Conservation (phyloP, 1,284 basidiomycete species). For the Cutaneotrichosporon daszewskae region DNA sequence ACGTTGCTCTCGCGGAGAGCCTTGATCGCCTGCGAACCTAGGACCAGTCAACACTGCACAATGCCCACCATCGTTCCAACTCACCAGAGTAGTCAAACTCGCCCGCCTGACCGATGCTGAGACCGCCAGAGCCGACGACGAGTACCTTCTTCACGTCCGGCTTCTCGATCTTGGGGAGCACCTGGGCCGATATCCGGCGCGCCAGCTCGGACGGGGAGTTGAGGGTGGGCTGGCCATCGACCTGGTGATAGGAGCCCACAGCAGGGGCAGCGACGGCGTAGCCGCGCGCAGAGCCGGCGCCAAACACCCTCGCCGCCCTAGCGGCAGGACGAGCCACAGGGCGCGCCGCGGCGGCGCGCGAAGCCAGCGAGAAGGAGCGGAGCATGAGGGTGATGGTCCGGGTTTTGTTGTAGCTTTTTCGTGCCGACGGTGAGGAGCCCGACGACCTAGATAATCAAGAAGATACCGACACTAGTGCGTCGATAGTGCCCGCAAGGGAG, state of each 20-base stretch:
- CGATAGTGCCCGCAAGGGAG: too few species aligned
- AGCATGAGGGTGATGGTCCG: too few species aligned
- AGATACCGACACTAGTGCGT: too few species aligned
- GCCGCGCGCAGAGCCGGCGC: constrained; percentile 8
- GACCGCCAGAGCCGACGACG: constrained; percentile 92
- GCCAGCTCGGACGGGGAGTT: constrained; percentile 90
- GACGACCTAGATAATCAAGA: too few species aligned
- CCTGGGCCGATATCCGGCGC: constrained; percentile 81
- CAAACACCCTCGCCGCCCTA: constrained; percentile 1
- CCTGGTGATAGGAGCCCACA: constrained; percentile 63
- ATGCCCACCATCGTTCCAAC: constrained; percentile 18
- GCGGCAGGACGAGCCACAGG: neutral
- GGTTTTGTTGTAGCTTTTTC: too few species aligned
- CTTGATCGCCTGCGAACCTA: constrained; percentile 90
- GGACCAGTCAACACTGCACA: neutral
- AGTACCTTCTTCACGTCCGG: constrained; percentile 89
- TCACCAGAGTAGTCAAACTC: constrained; percentile 97
- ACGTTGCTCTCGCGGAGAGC: constrained; percentile 94
- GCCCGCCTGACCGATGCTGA: constrained; percentile 96
- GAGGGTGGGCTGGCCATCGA: constrained; percentile 70
- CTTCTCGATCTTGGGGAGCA: constrained; percentile 70
- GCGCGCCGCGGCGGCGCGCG: constrained; percentile 13
- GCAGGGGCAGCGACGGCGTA: constrained; percentile 69
- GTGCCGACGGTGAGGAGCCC: too few species aligned
- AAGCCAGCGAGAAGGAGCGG: constrained; percentile 16